Conservation (phyloP, 1,139 yeast species). For the Saccharomyces uvarum region DNA sequence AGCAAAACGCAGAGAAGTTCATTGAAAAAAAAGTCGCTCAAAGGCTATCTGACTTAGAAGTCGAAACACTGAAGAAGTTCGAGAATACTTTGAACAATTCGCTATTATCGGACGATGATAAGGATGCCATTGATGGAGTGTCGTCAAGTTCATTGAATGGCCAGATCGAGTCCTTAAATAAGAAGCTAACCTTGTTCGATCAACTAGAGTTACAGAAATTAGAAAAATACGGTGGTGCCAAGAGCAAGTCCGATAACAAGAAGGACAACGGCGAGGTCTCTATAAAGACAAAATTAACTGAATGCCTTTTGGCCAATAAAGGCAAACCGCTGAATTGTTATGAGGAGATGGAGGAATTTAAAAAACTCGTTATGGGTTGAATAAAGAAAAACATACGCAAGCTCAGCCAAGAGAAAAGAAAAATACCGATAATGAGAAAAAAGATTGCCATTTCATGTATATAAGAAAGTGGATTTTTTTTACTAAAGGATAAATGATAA, state of each 20-base stretch:
- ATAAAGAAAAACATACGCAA: background rate
- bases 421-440: background rate
- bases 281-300: slow-evolving; percentile 37
- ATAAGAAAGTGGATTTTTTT: background rate
- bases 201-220: slow-evolving; percentile 31
- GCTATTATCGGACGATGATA: slow-evolving; percentile 34
- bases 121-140: slow-evolving; percentile 25
- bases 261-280: background rate
- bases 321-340: slow-evolving; percentile 80
- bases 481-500: background rate
- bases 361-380: slow-evolving; percentile 30
- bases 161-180: slow-evolving; percentile 41
- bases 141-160: slow-evolving; percentile 34
- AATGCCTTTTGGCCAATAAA: slow-evolving; percentile 62
- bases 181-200: slow-evolving; percentile 33
- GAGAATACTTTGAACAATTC: slow-evolving; percentile 44
- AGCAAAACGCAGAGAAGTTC: slow-evolving; percentile 69
- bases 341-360: slow-evolving; percentile 74
- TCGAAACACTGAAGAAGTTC: slow-evolving; percentile 50
- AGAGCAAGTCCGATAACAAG: slow-evolving; percentile 37
- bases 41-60: slow-evolving; percentile 56
- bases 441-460: background rate
- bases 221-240: slow-evolving; percentile 31
- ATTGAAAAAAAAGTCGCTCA: slow-evolving; percentile 69
- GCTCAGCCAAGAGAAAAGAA: background rate